phyloP scores from a whole-genome alignment of 1,139 yeast species.

The Sugiyamaella neomexicana region DNA sequence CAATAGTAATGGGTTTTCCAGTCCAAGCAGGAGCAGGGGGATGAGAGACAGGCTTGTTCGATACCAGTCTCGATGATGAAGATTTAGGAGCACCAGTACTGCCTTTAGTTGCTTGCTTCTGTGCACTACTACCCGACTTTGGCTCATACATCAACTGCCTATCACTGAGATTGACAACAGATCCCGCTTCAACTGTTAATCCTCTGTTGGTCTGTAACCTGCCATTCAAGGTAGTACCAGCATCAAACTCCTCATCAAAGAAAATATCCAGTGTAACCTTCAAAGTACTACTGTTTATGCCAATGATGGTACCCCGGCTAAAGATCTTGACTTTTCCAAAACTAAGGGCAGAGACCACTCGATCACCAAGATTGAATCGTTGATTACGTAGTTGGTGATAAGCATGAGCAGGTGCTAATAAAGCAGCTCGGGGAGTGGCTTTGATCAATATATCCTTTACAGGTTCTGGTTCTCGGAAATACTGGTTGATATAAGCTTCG shows the following conservation, averaged over 20 bases:
- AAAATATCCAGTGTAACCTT: slow-evolving; percentile 62
- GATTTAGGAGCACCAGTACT: slow-evolving; percentile 1
- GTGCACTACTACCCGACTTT: slow-evolving; percentile 16
- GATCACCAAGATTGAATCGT: slow-evolving; percentile 80
- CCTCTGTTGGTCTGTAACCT: slow-evolving; percentile 80
- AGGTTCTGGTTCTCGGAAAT: slow-evolving; percentile 27
- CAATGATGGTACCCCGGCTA: slow-evolving; percentile 88
- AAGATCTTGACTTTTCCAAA: slow-evolving; percentile 89
- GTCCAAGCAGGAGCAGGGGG: slow-evolving; percentile 6
- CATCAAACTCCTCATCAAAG: slow-evolving; percentile 79
- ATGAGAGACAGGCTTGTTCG: background rate
- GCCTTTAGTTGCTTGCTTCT: background rate
- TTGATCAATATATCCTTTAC: slow-evolving; percentile 50
- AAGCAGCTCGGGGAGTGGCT: slow-evolving; percentile 84
- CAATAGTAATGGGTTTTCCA: slow-evolving; percentile 1
- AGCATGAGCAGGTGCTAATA: slow-evolving; percentile 74
- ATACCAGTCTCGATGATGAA: too few relatives aligned
- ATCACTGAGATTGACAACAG: slow-evolving; percentile 72
- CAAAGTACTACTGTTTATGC: slow-evolving; percentile 62
- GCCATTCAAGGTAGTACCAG: slow-evolving; percentile 81
- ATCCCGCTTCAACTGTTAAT: slow-evolving; percentile 74
- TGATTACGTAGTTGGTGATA: slow-evolving; percentile 73
- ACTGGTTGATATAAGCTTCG: slow-evolving; percentile 61
- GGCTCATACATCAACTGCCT: slow-evolving; percentile 71
- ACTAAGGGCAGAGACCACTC: slow-evolving; percentile 81